Evolutionary conservation across 352 stramenopile genomes (phyloP), one percentile per base, ranked within the genome.

Genomic region (Discostella stelligera): DNA sequence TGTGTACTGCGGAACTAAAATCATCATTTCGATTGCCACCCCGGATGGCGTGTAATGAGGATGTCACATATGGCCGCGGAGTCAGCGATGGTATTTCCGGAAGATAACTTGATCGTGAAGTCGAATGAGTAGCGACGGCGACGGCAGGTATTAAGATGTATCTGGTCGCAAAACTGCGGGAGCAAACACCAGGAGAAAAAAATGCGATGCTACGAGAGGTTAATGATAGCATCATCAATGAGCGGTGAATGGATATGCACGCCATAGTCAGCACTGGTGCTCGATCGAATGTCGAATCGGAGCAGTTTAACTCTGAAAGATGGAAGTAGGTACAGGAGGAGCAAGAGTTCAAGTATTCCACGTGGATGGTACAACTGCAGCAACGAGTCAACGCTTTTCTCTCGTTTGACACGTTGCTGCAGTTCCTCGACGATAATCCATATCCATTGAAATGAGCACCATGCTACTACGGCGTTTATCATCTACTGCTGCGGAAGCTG

Each of bases 151-250:
- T 30, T 18, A 11, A 59, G 27, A 59, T 59, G 21, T 39, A 39
- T 59, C 52, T 59, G 6, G 53, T 9, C 11, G 20, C 53, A 20
- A 60, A 11, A 8, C 23, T 30, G 21, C 53, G 53, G 37, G 37
- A 39, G 53, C 10, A 16, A 56, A 23, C 46, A 14, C 37, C 7
- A 44, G 7, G 46, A 20, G 21, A 16, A 9, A 25, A 25, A 44
- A 60, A 60, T 44, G 53, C 53, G 30, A 60, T 23, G 13, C 53
- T 60, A 2, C 10, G 53, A 44, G 53, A 30, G n/a, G 53, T 23
- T 60, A 60, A 30, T 60, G 37, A 20, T n/a, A 60, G 53, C 23
- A 60, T 41, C 14, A 44, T 44, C 25, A 60, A 44, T 60, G 10
- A 11, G 10, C 53, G 53, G 53, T 20, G 23, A 30, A 44, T 44